These are phyloP conservation scores for Endoconidiophora laricicola DNA, from an alignment of 2,329 filamentous ascomycete genomes.

Conservation along the genomic window DNA sequence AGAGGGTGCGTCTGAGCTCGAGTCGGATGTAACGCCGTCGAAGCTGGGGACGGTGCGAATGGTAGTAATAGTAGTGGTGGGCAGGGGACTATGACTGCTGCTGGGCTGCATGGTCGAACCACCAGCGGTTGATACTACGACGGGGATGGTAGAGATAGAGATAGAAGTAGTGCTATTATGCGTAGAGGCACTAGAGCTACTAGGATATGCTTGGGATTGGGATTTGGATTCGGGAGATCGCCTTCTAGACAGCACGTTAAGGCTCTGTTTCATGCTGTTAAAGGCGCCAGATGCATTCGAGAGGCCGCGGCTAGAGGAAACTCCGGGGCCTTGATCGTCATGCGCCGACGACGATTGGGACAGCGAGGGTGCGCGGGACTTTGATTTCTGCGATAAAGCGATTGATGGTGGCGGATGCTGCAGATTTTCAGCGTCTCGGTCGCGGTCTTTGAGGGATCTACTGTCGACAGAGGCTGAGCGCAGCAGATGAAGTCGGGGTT, in stretches of 20 bases:
- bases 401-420: not conserved
- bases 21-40: conserved; percentile 30
- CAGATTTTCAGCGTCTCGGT: not conserved
- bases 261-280: conserved; percentile 24
- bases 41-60: conserved; percentile 42
- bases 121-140: conserved; percentile 5
- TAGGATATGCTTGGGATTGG: not conserved
- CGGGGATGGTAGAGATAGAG: not conserved
- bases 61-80: conserved; percentile 21
- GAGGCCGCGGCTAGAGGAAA: conserved; percentile 18
- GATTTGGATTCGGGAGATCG: conserved; percentile 15
- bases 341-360: not conserved
- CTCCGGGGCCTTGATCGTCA: conserved; percentile 15
- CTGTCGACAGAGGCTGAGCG: conserved; percentile 7
- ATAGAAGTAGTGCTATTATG: not conserved
- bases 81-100: conserved; percentile 4
- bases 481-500: conserved; percentile 10
- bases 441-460: conserved; percentile 3
- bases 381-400: not conserved
- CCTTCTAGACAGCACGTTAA: conserved; percentile 17
- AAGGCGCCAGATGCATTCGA: conserved; percentile 23
- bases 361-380: not conserved
- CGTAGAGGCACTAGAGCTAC: no score
- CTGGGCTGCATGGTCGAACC: conserved; percentile 16
- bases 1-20: conserved; percentile 23